A percentile compares a stretch with the other conserved stretches of the same genome.
These are phyloP conservation scores for Alliaria petiolata DNA, from an alignment of 345 rosid species.

Conservation along the genomic window DNA sequence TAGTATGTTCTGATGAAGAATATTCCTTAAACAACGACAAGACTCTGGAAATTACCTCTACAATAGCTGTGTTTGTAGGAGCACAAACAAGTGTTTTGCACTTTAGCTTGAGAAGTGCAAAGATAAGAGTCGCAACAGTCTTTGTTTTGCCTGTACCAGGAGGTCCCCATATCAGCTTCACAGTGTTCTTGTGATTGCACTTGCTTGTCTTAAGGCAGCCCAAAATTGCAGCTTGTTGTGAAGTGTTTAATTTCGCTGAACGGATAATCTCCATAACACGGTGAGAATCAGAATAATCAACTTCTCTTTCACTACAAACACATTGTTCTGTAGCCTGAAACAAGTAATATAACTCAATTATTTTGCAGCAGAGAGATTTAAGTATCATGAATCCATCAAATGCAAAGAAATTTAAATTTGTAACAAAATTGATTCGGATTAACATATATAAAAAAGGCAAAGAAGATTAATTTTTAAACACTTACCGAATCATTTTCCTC, in stretches of 20 bases:
- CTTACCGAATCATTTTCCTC: constrained; percentile 22
- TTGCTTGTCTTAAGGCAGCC: constrained; percentile 8
- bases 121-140: constrained; percentile 29
- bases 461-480: too few relatives aligned
- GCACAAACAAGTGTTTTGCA: constrained; percentile 44
- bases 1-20: constrained; percentile 7
- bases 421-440: too few relatives aligned
- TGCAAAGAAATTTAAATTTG: too few relatives aligned
- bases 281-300: constrained; percentile 1
- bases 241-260: constrained; percentile 24
- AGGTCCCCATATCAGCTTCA: constrained; percentile 49
- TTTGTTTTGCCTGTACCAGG: constrained; percentile 56
- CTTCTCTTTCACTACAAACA: background rate
- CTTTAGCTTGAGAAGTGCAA: constrained; percentile 26
- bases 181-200: constrained; percentile 21
- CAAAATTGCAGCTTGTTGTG: constrained; percentile 35
- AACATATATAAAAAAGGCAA: too few relatives aligned
- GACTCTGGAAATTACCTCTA: constrained; percentile 32
- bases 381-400: too few relatives aligned
- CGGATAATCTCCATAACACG: background rate
- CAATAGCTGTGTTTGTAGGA: constrained; percentile 45
- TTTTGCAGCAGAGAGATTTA: too few relatives aligned
- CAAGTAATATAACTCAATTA: too few relatives aligned
- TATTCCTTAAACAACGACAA: background rate
- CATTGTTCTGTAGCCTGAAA: constrained; percentile 16